Evolutionary conservation across 345 rosid species (phyloP).

Genomic region (Murraya paniculata): DNA sequence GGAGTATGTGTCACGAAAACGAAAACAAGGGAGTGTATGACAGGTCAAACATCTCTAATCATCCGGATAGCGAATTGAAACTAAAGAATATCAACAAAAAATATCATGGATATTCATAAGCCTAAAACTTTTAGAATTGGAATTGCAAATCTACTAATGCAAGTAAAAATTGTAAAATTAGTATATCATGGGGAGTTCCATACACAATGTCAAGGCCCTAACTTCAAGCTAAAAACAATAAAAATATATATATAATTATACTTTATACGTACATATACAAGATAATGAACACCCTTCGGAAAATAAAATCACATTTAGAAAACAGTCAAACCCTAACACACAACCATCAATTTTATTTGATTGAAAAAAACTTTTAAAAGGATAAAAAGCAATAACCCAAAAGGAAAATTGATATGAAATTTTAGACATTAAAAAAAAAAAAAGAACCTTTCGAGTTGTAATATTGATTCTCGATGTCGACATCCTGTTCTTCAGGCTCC

Average conservation of each 20-base stretch:
- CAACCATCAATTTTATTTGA: background rate
- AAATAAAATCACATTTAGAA: too few species aligned
- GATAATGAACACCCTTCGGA: too few species aligned
- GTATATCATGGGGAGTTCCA: background rate
- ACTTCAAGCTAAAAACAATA: background rate
- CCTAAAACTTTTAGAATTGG: background rate
- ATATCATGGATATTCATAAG: background rate
- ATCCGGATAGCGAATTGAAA: too few species aligned
- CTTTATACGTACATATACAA: too few species aligned
- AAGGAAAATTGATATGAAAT: background rate
- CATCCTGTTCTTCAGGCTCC: conserved; percentile 98
- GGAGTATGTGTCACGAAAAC: background rate
- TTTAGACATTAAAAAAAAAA: background rate
- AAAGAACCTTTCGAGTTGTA: conserved; percentile 83
- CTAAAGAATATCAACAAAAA: background rate
- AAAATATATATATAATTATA: too few species aligned
- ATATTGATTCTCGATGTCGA: conserved; percentile 95
- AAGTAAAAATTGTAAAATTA: background rate
- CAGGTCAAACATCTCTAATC: background rate
- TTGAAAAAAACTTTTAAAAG: too few species aligned
- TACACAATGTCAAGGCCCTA: background rate
- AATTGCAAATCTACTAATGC: background rate
- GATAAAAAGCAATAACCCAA: background rate
- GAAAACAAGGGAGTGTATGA: background rate
- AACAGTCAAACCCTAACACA: background rate